phyloP scores from a whole-genome alignment of 306 rosid species.

The Aeschynomene evenia region DNA sequence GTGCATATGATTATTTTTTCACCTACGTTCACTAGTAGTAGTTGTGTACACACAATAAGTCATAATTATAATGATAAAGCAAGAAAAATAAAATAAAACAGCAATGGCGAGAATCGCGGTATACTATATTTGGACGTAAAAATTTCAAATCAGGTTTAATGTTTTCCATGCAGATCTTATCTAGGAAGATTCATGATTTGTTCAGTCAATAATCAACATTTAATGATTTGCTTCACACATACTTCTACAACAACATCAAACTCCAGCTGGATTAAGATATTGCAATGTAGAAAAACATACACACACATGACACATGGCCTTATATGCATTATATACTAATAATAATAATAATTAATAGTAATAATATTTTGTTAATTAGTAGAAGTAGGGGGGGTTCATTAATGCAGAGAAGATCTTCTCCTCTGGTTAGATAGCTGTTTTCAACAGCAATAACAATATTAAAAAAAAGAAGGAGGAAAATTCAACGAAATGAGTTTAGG shows the following conservation, averaged over 20 bases:
- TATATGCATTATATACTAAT: no score
- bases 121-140: neutral
- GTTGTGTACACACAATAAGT: neutral
- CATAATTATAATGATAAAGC: constrained; percentile 4
- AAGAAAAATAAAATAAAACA: no score
- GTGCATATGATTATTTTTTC: neutral
- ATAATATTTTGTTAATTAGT: no score
- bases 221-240: constrained; percentile 10
- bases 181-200: constrained; percentile 15
- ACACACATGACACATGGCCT: neutral
- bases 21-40: neutral
- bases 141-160: constrained; percentile 33
- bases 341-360: no score
- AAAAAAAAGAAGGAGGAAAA: neutral
- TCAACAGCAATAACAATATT: neutral
- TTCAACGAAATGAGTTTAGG: neutral
- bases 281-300: neutral
- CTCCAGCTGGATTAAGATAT: constrained; percentile 35
- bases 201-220: neutral
- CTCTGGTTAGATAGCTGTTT: neutral
- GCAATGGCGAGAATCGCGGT: constrained; percentile 58
- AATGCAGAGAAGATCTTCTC: neutral
- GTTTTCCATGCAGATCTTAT: constrained; percentile 49
- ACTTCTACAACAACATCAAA: neutral
- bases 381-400: neutral